Evolutionary conservation across 2,329 filamentous ascomycete species (phyloP).

Genomic region (Amauroascus verrucosus): DNA sequence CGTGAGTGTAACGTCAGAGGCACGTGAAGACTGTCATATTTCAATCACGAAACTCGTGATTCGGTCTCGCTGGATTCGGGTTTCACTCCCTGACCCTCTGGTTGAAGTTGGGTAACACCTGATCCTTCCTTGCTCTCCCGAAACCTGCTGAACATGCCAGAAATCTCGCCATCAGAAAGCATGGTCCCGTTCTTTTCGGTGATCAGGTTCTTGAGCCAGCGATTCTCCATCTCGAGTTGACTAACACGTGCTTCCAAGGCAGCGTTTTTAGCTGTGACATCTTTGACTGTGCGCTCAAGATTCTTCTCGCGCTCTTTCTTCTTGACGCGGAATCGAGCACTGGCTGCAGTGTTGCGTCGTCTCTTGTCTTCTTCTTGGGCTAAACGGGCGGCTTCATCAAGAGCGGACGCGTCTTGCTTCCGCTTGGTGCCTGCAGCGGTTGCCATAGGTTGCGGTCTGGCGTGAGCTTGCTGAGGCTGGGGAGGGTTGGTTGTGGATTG

Average conservation of each 20-base stretch:
- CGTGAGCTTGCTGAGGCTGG: background rate
- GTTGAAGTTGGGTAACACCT: conserved; percentile 15
- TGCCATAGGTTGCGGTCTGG: background rate
- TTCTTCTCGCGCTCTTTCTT: conserved; percentile 92
- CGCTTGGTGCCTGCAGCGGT: conserved; percentile 8
- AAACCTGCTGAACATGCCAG: conserved; percentile 33
- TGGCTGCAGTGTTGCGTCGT: conserved; percentile 77
- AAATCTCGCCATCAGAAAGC: conserved; percentile 34
- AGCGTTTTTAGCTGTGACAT: conserved; percentile 69
- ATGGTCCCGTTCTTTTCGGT: conserved; percentile 63
- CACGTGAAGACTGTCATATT: background rate
- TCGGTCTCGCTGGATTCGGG: background rate
- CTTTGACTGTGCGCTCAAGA: conserved; percentile 69
- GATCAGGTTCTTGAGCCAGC: conserved; percentile 69
- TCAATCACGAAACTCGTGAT: background rate
- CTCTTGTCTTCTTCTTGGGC: conserved; percentile 86
- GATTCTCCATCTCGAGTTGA: conserved; percentile 73
- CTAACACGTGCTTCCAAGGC: conserved; percentile 61
- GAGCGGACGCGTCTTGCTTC: conserved; percentile 33
- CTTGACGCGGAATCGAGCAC: conserved; percentile 82
- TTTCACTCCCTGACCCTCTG: conserved; percentile 1
- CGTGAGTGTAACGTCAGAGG: background rate
- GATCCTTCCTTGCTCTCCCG: conserved; percentile 24
- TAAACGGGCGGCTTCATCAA: conserved; percentile 61
- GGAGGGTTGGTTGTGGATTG: background rate